Evolutionary conservation across 2,329 filamentous ascomycete species (phyloP), one percentile per base, ranked within the genome.

Genomic region (Zasmidium citrigriseum): DNA sequence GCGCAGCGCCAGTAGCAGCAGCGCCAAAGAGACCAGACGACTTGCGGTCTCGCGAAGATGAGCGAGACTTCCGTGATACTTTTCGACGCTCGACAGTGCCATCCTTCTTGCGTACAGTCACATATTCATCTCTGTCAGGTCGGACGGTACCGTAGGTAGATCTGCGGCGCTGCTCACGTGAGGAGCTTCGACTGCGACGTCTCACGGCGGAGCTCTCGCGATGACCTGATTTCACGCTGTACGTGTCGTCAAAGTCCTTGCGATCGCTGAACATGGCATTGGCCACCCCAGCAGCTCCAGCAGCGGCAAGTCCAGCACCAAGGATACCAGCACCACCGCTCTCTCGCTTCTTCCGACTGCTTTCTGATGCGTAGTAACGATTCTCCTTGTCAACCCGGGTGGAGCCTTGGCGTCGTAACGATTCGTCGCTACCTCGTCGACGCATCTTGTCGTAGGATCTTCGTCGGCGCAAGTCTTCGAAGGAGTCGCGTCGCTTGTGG

Each of bases 191-290:
- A 38, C 72, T 73, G 7, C 72, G 67, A 38, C 67, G 59, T 38
- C 70, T 54, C 10, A 64, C 57, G 18, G 67, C 66, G 44, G 75
- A 77, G 21, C 73, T 70, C 47, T 73, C 72, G 16, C 70, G 71
- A 59, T 76, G 78, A 18, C 84, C 83, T 55, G 82, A 82, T 56
- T 81, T 82, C 64, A 85, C 76, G 64, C 81, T 86, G 62, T 86
- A 84, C 0, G 82, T 83, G 65, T 86, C 84, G 62, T 86, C 81
- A 61, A 85, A 86, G 52, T 85, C 81, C 58, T 83, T 74, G 16
- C 76, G 74, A 25, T 75, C 76, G 47, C 75, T 78, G 64, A 81
- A 83, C 12, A 87, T 66, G 2, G 80, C 80, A 66, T 83, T 82
- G 2, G 81, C 81, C 49, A 81, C 75, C 56, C 79, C 79, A 2